Evolutionary conservation across 140 eudicot genomes (phyloP), one percentile per base, ranked within the genome.

Genomic region (Flaveria floridana): DNA sequence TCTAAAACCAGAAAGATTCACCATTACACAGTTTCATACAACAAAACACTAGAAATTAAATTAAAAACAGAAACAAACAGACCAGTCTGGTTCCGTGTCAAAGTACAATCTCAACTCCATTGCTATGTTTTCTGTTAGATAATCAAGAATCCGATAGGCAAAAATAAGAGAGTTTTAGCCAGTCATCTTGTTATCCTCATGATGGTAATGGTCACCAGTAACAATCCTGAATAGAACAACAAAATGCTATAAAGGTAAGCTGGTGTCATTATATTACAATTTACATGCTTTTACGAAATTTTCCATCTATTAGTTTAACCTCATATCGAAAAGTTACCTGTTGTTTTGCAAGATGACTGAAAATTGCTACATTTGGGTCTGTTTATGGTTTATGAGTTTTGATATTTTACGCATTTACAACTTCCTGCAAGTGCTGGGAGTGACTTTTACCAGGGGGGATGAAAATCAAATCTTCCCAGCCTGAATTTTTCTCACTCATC

Each of bases 371-470:
- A 74, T 78, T 19, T 68, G 50, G 80, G 70, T 19, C n/a, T 18
- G 69, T 46, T 76, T 57, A 47, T 58, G 55, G 71, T 66, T 34
- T 76, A 73, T 46, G 65, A 23, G 39, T 19, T 47, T 30, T 23
- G 58, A 68, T 10, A 19, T 52, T 42, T 76, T 74, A 90, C 20
- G 87, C 83, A 25, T 86, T 85, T 48, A 83, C 82, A 39, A 94
- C 86, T 76, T 90, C 97, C 80, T 87, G 86, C 71, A 94, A 78
- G 81, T 94, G 99, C 72, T 87, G 90, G 39, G 97, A 88, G 72
- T 84, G 92, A 84, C 95, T 90, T 94, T 90, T 94, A 78, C 99
- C 99, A 21, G 99, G 99, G 3, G 99, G 99, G 72, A 94, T 84
- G 73, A 94, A 94, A 15, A 94, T 83, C 75, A 94, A 70, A 82